phyloP scores from a whole-genome alignment of 345 rosid genomes.

The Salix dunnii region DNA sequence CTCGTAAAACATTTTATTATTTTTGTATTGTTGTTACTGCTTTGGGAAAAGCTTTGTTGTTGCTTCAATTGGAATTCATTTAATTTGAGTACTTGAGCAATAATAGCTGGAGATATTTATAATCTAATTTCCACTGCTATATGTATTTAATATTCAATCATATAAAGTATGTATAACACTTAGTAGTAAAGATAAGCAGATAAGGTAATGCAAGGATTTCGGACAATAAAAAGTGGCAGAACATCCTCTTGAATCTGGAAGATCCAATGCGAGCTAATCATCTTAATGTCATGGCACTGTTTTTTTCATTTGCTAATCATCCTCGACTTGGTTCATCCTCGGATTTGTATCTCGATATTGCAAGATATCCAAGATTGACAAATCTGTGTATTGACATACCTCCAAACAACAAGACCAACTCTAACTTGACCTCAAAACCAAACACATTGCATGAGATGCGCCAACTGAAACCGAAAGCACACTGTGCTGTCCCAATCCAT shows the following conservation, averaged over 20 bases:
- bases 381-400: background rate
- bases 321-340: background rate
- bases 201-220: background rate
- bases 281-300: background rate
- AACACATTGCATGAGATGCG: conserved; percentile 84
- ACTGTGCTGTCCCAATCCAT: conserved; percentile 46
- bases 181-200: background rate
- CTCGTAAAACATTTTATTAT: no score
- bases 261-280: background rate
- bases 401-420: background rate
- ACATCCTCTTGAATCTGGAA: background rate
- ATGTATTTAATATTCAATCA: no score
- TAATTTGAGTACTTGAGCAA: no score
- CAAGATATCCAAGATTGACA: background rate
- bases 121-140: no score
- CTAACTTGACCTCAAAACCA: conserved; percentile 52
- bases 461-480: conserved; percentile 74
- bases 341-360: background rate
- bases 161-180: no score
- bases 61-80: no score
- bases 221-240: background rate
- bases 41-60: no score
- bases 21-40: no score
- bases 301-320: background rate
- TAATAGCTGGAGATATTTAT: no score